Base-by-base conservation (phyloP, 1,284 basidiomycete genomes). In the Wolfiporia cocos region DNA sequence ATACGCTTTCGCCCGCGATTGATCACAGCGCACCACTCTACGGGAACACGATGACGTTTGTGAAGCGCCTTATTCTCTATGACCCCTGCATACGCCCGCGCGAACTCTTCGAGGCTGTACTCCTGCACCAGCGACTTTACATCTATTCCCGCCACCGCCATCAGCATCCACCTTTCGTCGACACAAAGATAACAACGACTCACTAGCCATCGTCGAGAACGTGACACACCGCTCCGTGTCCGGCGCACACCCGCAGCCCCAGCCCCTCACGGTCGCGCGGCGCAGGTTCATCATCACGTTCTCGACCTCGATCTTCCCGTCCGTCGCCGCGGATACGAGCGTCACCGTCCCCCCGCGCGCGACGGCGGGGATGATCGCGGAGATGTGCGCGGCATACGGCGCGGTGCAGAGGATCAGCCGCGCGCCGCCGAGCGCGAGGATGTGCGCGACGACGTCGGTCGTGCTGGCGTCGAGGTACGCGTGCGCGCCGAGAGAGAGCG, bases 341-440 rank as follows among this genome's bases (percentile, higher is more conserved):
- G 53, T 41, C 5, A 69, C 50, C 30, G 57, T 58, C 11, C 58
- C 58, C 34, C 54, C 50, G 7, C 49, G 46, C 6, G 49, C 50
- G 37, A 58, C 50, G 1, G 45, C 57, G 18, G 48, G 46, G 39
- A 61, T 46, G 18, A 59, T 47, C 29, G 21, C 43, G 36, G 41
- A 41, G 24, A 54, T 54, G 11, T 28, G 48, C n/a, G 41, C 37
- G 3, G 54, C 41, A 41, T 44, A 51, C 12, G 58, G 59, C 15
- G 59, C 54, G 18, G 58, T 60, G 31, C 49, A 49, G 46, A 60
- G 43, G 43, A 62, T 50, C 11, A 59, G 50, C 23, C 54, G 52
- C 36, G 54, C 55, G 21, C 59, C 61, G 22, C 59, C 58, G 20
- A 58, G 46, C 44, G 49, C 43, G 39, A 52, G 49, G 14, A 59